These are phyloP conservation scores for Magnusiomyces tetraspermus DNA, from an alignment of 1,139 yeast species.

Conservation along the genomic window DNA sequence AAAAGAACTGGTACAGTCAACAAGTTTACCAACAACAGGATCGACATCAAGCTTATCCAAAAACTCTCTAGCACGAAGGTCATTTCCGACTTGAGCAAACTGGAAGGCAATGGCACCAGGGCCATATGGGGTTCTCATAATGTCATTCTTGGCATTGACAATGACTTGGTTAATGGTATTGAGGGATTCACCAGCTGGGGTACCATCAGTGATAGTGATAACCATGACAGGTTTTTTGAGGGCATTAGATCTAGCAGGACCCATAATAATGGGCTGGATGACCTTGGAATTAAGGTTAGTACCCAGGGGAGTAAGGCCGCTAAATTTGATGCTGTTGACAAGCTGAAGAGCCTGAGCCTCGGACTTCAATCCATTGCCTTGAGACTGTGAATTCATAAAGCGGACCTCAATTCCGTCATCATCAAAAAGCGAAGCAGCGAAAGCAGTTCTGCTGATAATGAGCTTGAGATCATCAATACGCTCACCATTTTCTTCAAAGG, in stretches of 20 bases:
- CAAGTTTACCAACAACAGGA: constrained; percentile 28
- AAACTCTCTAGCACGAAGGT: constrained; percentile 29
- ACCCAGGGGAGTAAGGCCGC: constrained; percentile 31
- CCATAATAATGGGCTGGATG: constrained; percentile 27
- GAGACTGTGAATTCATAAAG: constrained; percentile 26
- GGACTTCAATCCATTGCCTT: constrained; percentile 25
- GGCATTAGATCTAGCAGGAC: constrained; percentile 24
- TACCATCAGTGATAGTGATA: constrained; percentile 31
- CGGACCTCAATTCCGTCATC: constrained; percentile 30
- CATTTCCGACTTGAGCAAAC: constrained; percentile 32
- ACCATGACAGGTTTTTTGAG: constrained; percentile 29
- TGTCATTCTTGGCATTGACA: constrained; percentile 24
- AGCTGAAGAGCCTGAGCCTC: constrained; percentile 26
- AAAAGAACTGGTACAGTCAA: constrained; percentile 30
- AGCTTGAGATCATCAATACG: constrained; percentile 31
- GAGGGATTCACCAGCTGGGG: constrained; percentile 30
- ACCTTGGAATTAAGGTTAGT: constrained; percentile 26
- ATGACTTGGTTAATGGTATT: constrained; percentile 25
- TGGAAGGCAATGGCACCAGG: constrained; percentile 31
- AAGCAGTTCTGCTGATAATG: constrained; percentile 27
- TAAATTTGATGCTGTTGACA: constrained; percentile 24
- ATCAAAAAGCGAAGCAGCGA: constrained; percentile 29
- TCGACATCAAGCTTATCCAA: constrained; percentile 26
- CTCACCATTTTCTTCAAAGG: constrained; percentile 32
- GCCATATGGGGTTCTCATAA: constrained; percentile 24